A percentile compares a stretch with the other conserved stretches of the same genome.
phyloP scores from a whole-genome alignment of 2,329 filamentous ascomycete species.

The Aspergillus sp. region DNA sequence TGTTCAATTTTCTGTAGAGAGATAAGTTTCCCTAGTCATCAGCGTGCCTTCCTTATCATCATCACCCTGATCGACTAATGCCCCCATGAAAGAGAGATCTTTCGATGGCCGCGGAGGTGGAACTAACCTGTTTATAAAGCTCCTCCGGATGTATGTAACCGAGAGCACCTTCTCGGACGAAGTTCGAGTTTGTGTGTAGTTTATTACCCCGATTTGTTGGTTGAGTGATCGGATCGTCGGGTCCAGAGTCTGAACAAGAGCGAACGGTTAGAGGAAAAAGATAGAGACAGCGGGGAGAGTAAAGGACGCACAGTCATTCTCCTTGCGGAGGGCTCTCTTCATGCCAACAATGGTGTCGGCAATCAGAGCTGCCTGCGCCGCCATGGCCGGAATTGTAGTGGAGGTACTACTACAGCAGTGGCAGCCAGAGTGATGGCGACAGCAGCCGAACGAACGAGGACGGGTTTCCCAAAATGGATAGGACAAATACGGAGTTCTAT shows the following conservation, averaged over 20 bases:
- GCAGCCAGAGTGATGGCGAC: constrained; percentile 1
- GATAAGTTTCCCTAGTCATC: not conserved
- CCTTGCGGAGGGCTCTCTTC: constrained; percentile 54
- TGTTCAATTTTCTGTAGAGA: constrained; percentile 58
- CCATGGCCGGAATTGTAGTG: constrained; percentile 34
- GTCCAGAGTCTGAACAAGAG: constrained; percentile 34
- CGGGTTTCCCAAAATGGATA: not conserved
- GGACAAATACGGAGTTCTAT: not conserved
- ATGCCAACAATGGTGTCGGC: constrained; percentile 58
- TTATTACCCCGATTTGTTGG: constrained; percentile 64
- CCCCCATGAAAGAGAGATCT: not conserved
- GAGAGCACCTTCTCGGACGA: constrained; percentile 57
- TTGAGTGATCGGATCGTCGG: constrained; percentile 56
- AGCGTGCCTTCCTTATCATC: not conserved
- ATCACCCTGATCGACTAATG: not conserved
- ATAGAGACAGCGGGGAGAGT: not conserved
- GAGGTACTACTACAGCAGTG: not conserved
- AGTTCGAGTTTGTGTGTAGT: constrained; percentile 58
- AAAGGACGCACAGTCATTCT: constrained; percentile 45
- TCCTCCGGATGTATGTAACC: constrained; percentile 54
- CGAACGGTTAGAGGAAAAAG: constrained; percentile 15
- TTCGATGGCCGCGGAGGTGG: not conserved
- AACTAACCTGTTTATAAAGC: constrained; percentile 58
- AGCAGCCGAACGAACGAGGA: constrained; percentile 8
- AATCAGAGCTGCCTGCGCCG: constrained; percentile 48